Evolutionary conservation across 2,329 filamentous ascomycete genomes (phyloP), one percentile per base, ranked within the genome.

Genomic region (Penicillium aurantiogriseum): DNA sequence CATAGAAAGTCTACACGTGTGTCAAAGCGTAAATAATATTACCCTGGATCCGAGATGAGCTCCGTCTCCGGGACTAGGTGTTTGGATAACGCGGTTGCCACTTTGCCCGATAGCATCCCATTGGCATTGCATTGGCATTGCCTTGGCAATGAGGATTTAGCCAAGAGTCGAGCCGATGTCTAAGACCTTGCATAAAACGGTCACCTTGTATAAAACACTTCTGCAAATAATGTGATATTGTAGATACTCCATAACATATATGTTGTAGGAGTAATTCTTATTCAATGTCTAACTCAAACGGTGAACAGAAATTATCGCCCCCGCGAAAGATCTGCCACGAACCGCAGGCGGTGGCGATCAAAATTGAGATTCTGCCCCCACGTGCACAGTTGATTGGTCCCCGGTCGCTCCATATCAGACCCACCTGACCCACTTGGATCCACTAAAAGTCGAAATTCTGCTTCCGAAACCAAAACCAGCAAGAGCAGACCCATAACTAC

Each of bases 311-410:
- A 27, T 35, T 5, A n/a, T 44, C 17, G 31, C 31, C 51, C 51
- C 53, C 53, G 53, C 53, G 53, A 56, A 51, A 27, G 45, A 57
- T 33, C 31, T 47, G 43, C 42, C 48, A 38, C 35, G 31, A 52
- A 49, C 38, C 33, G 51, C 43, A 55, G 47, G 50, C 50, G 56
- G 53, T 44, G 50, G 25, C 51, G 51, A 63, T 62, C 61, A 33
- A 27, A 38, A 27, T 29, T 31, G 40, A 2, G 23, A 67, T 71
- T 69, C 66, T 72, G 69, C 69, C 66, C 25, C 59, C 70, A 72
- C 70, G 70, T 72, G 70, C 61, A n/a, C 4, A 4, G 17, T 50
- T 69, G 27, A 71, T 72, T 72, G 70, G 70, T n/a, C 61, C 31
- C 27, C 52, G 60, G 60, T 21, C 39, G 1, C 48, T 57, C 50